Evolutionary conservation across 495 filamentous ascomycete genomes (phyloP).

Genomic region (Thozetella sp.): DNA sequence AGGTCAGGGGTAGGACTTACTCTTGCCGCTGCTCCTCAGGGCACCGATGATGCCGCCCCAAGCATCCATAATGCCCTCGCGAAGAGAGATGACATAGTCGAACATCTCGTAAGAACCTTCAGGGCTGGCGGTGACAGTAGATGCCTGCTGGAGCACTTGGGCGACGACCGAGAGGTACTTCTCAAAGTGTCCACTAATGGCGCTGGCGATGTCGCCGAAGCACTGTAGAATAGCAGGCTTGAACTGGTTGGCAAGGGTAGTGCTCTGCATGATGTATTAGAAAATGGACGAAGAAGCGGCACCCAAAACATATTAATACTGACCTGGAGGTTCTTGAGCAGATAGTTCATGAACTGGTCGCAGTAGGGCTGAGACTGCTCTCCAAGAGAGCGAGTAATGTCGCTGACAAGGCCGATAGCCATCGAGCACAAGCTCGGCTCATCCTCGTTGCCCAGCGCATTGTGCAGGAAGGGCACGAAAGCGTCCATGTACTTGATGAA

Average conservation of each 20-base stretch:
- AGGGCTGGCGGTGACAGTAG: slow-evolving; percentile 68
- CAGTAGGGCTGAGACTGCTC: slow-evolving; percentile 90
- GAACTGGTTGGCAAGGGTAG: slow-evolving; percentile 86
- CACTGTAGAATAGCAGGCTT: slow-evolving; percentile 98
- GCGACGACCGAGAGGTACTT: slow-evolving; percentile 90
- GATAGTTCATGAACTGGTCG: slow-evolving; percentile 95
- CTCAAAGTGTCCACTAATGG: slow-evolving; percentile 90
- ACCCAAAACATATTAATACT: slow-evolving; percentile 28
- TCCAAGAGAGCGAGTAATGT: slow-evolving; percentile 89
- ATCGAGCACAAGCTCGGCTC: slow-evolving; percentile 92
- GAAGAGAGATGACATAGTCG: slow-evolving; percentile 90
- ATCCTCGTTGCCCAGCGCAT: slow-evolving; percentile 91
- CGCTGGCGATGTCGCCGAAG: slow-evolving; percentile 97
- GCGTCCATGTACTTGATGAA: slow-evolving; percentile 97
- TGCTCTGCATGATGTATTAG: slow-evolving; percentile 51
- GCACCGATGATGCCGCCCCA: slow-evolving; percentile 96
- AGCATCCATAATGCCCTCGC: slow-evolving; percentile 98
- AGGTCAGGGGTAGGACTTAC: slow-evolving; percentile 43
- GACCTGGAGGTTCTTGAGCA: slow-evolving; percentile 87
- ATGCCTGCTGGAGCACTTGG: slow-evolving; percentile 90
- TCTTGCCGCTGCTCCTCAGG: slow-evolving; percentile 79
- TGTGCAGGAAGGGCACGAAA: slow-evolving; percentile 88
- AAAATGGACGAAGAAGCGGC: slow-evolving; percentile 4
- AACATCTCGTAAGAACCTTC: slow-evolving; percentile 87
- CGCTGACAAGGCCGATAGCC: slow-evolving; percentile 96